Percentiles rank a stretch among this genome's conserved stretches.
Evolutionary conservation across 306 rosid species (phyloP).

Genomic region (Gillenia trifoliata): DNA sequence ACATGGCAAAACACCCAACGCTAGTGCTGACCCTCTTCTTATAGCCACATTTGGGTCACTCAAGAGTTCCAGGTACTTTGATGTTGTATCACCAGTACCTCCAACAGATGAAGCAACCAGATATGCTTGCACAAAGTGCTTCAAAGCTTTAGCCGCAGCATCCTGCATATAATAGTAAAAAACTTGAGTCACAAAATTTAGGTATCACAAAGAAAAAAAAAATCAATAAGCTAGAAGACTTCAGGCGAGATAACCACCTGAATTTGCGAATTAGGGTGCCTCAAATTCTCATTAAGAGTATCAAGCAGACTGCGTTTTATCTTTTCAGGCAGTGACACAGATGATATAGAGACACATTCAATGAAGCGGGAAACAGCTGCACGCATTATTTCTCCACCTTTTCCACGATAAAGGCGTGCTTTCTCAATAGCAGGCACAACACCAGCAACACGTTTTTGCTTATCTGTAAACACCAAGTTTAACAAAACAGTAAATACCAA

Average conservation of each 20-base stretch:
- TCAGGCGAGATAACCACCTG: slow-evolving; percentile 53
- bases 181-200: slow-evolving; percentile 13
- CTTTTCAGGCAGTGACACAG: slow-evolving; percentile 59
- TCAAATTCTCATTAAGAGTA: slow-evolving; percentile 80
- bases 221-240: not conserved
- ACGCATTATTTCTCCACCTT: slow-evolving; percentile 98
- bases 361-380: slow-evolving; percentile 88
- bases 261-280: slow-evolving; percentile 94
- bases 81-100: slow-evolving; percentile 43
- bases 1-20: slow-evolving; percentile 71
- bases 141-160: slow-evolving; percentile 75
- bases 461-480: slow-evolving; percentile 43
- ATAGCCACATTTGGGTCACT: slow-evolving; percentile 78
- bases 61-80: slow-evolving; percentile 69
- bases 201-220: slow-evolving; percentile 17
- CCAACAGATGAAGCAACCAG: slow-evolving; percentile 40
- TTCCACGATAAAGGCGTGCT: slow-evolving; percentile 93
- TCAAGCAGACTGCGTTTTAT: slow-evolving; percentile 68
- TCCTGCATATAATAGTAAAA: slow-evolving; percentile 42
- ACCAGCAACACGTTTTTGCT: slow-evolving; percentile 64
- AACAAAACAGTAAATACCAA: slow-evolving; percentile 2
- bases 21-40: slow-evolving; percentile 94
- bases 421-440: slow-evolving; percentile 83
- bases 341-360: slow-evolving; percentile 62
- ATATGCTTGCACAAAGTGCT: slow-evolving; percentile 64